Evolutionary conservation across 495 filamentous ascomycete species (phyloP), one percentile per base, ranked within the genome.

Genomic region (Trypethelium eluteriae): DNA sequence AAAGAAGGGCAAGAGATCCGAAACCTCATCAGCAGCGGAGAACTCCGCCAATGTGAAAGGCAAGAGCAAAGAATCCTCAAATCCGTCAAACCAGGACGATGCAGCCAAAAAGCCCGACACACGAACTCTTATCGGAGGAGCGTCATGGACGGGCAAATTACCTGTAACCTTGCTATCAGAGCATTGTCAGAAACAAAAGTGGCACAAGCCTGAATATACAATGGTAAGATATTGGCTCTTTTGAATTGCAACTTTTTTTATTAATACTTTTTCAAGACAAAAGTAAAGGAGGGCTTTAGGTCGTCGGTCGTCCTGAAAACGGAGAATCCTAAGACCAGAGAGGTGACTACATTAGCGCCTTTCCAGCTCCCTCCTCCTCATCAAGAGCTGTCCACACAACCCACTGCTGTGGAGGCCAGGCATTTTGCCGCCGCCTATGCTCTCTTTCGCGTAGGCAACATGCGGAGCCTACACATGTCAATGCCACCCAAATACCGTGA

Each of bases 91-190:
- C 75, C 79, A 59, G 32, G 53, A 59, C 14, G 85, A 88, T 36
- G 80, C 79, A 68, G 86, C 85, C 32, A 92, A 92, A 67, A 89
- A 88, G 70, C 90, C 91, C 46, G 86, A 90, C 39, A 87, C 91
- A 64, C 89, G 92, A 77, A 87, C 90, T 69, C 79, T 98, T 66
- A 96, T 98, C 75, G 95, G 91, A 62, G 94, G 94, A 62, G 85
- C 90, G 70, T 96, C 92, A 74, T 98, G 95, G 95, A 98, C 94
- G 0, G 94, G 94, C 44, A 98, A 98, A 75, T 78, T 98, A 46
- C 94, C 94, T 2, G 89, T 96, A 63, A 94, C 93, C 73, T 81
- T 98, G 74, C 86, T 98, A 65, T 88, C 89, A 18, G 94, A 98
- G 81, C 91, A 96, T 79, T 95, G 90, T 72, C 91, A 96, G 76